A percentile compares a stretch with the other conserved stretches of the same genome.
Evolutionary conservation across 805 yeast genomes (phyloP).

Genomic region (Yamadazyma scolyti): DNA sequence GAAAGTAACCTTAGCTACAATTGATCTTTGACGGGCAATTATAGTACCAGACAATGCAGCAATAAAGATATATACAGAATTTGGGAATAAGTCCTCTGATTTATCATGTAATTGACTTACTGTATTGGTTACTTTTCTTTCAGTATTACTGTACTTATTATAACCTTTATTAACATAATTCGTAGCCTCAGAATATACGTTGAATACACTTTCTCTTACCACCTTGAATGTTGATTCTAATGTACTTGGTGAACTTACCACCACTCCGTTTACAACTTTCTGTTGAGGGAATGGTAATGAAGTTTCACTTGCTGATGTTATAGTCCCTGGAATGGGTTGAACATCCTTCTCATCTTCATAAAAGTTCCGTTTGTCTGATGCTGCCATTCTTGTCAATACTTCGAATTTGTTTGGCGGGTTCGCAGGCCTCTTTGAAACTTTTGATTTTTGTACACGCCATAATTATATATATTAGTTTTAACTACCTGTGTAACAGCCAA

Average conservation of each 20-base stretch:
- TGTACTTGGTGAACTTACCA: conserved; percentile 48
- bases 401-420: too few species aligned
- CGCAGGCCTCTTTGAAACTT: too few species aligned
- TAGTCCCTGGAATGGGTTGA: conserved; percentile 52
- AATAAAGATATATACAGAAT: conserved; percentile 61
- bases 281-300: conserved; percentile 42
- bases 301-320: conserved; percentile 26
- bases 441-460: too few species aligned
- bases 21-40: conserved; percentile 62
- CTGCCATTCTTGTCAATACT: too few species aligned
- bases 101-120: conserved; percentile 60
- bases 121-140: conserved; percentile 60
- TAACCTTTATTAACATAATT: conserved; percentile 46
- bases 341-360: conserved; percentile 48
- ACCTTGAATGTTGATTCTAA: conserved; percentile 47
- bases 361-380: too few species aligned
- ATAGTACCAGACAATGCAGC: conserved; percentile 73
- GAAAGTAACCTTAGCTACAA: conserved; percentile 48
- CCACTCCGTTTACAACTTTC: conserved; percentile 50
- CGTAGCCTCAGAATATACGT: conserved; percentile 21
- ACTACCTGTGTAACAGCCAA: too few species aligned
- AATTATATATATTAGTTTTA: too few species aligned
- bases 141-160: conserved; percentile 51
- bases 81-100: conserved; percentile 70
- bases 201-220: conserved; percentile 37